phyloP scores from a whole-genome alignment of 257 asterid species.

The Rubia yunnanensis region DNA sequence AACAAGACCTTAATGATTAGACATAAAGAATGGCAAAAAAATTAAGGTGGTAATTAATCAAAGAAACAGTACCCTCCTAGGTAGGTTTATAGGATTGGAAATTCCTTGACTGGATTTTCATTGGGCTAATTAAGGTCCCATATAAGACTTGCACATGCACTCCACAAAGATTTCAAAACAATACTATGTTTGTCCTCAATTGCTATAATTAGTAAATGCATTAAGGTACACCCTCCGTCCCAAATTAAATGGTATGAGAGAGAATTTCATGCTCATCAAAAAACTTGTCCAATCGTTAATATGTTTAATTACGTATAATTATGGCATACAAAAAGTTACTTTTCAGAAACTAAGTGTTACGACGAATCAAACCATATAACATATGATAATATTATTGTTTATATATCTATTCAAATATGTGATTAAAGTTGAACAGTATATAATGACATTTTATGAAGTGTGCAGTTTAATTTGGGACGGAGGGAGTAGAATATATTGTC shows the following conservation, averaged over 20 bases:
- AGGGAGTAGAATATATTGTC: slow-evolving; percentile 15
- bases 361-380: no score
- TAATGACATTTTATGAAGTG: no score
- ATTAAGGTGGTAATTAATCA: not conserved
- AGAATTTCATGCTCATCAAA: no score
- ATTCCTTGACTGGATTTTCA: slow-evolving; percentile 38
- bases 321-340: no score
- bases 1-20: slow-evolving; percentile 31
- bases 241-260: no score
- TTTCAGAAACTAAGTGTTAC: no score
- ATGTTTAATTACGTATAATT: not conserved
- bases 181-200: not conserved
- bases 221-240: no score
- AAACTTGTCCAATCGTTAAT: slow-evolving; percentile 13
- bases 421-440: no score
- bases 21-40: slow-evolving; percentile 31
- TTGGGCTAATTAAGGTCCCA: slow-evolving; percentile 19
- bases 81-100: slow-evolving; percentile 34
- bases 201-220: not conserved
- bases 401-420: no score
- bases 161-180: slow-evolving; percentile 20
- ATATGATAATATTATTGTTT: no score
- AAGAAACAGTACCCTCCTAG: slow-evolving; percentile 17
- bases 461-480: no score
- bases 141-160: slow-evolving; percentile 8